Base-by-base conservation (phyloP, 495 filamentous ascomycete species). In the Extremus antarcticus region DNA sequence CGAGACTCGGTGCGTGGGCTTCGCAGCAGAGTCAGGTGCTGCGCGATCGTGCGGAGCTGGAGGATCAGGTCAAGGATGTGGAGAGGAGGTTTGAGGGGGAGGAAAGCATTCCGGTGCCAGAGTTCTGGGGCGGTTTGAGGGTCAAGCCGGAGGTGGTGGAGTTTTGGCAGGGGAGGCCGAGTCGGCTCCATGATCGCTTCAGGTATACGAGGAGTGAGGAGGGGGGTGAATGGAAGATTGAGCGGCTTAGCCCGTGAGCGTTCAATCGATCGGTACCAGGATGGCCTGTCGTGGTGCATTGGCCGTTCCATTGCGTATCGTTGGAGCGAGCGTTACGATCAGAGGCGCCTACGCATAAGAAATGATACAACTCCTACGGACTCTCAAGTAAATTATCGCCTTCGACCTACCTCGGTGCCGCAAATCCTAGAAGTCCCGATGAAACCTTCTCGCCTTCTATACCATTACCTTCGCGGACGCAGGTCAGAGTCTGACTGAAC, bases 101-200 rank as follows among this genome's bases (percentile, higher is more conserved):
- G 58, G 83, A 95, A 53, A 66, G 85, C 39, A 94, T 98, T 52
- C 90, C 89, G 1, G 80, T 95, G 47, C 92, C 92, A 24, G 83
- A 84, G 20, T 96, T 94, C 70, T 98, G 92, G 92, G 92, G 92
- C 8, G 92, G 92, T 0, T 68, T 70, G 68, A 81, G 91, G 61
- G 75, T 98, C 51, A 76, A 89, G 54, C 92, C 92, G 1, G 86
- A 88, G 69, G 78, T 80, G 51, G 77, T 96, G 39, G 90, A 95
- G 75, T 96, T 96, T 69, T 95, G 90, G 91, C 87, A 94, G 73
- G 92, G 92, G 39, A 77, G 94, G 53, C 76, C 83, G 54, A 94
- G 83, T 74, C 78, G 92, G 35, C 69, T 95, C 66, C 89, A 95
- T 76, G 89, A 96, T 81, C 86, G 92, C 22, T 96, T 97, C 69